Percentiles rank a stretch among this genome's conserved stretches.
Conservation (phyloP, 257 asterid species). For the Ehretia macrophylla region DNA sequence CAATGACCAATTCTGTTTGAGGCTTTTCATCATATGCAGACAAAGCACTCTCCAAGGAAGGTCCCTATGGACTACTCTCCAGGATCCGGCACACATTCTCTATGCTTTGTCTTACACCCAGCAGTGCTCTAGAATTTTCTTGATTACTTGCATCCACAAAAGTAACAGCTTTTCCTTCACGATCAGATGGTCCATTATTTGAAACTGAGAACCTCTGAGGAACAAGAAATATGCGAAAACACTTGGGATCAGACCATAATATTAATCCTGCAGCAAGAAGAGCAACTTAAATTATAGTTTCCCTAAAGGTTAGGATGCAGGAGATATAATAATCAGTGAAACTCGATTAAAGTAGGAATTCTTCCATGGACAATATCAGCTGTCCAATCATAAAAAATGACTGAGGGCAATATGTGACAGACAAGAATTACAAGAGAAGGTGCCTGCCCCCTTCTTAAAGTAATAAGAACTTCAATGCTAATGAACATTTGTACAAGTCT, state of each 20-base stretch:
- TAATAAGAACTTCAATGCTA: background rate
- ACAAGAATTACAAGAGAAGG: too few species aligned
- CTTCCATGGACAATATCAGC: background rate
- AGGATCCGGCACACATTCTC: slow-evolving; percentile 55
- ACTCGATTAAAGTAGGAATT: background rate
- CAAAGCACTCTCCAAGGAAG: slow-evolving; percentile 63
- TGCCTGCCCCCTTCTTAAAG: too few species aligned
- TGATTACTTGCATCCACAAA: slow-evolving; percentile 24
- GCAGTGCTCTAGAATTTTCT: slow-evolving; percentile 31
- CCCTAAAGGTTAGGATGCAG: background rate
- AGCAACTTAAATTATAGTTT: background rate
- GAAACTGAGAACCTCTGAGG: slow-evolving; percentile 28
- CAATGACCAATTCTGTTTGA: slow-evolving; percentile 53
- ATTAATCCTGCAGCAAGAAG: slow-evolving; percentile 45
- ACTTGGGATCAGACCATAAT: slow-evolving; percentile 27
- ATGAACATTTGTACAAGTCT: too few species aligned
- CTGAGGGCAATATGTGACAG: too few species aligned
- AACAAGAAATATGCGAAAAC: slow-evolving; percentile 26
- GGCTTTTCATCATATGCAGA: slow-evolving; percentile 41
- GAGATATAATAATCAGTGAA: background rate
- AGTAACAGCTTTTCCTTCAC: slow-evolving; percentile 26
- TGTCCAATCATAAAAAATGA: too few species aligned
- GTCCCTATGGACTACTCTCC: slow-evolving; percentile 69
- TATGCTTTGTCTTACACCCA: slow-evolving; percentile 26
- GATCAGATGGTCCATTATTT: slow-evolving; percentile 32